Evolutionary conservation across 352 stramenopile species (phyloP), one percentile per base, ranked within the genome.

Genomic region (Pythium volutum): DNA sequence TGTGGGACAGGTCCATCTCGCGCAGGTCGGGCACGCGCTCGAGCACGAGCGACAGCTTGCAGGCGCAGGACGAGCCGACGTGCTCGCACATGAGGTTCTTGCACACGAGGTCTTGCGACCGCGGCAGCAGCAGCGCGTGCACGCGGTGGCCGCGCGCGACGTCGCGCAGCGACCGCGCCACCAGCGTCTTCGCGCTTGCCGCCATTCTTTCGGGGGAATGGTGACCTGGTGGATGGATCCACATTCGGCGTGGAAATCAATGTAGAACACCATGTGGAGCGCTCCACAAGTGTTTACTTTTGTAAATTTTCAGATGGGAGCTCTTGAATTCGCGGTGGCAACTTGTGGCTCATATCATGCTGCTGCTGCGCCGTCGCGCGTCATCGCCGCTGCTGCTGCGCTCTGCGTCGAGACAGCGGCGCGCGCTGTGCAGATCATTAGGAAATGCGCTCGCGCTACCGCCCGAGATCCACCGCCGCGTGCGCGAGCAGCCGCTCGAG

Each of bases 51-150:
- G 87, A 79, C 39, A 97, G 71, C 56, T 83, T 79, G 71, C 90
- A 97, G 29, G 84, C 71, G 62, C 90, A 97, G 12, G 87, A 79
- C 52, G 83, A 78, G 26, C 90, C 89, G 26, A 97, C 71, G 70
- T 94, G 84, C 64, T 95, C 84, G 66, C 90, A 97, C 90, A 97
- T 97, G 49, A 97, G 73, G 62, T 97, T 96, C 34, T 77, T 81
- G 71, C 90, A 97, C n/a, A 95, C 60, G 41, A 97, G 70, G 69
- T 97, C 90, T n/a, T 73, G 56, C 23, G 87, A 96, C 48, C 69
- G 67, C n/a, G 71, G 31, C 26, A 97, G 78, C 62, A 92, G 43
- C 56, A 97, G 79, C 62, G 73, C 54, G 23, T 68, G 66, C 25
- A 95, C 78, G 29, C 59, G 64, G 22, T 63, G 41, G 16, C 77